Evolutionary conservation across 2,329 filamentous ascomycete species (phyloP).

Genomic region (Hypoxylon sp.): DNA sequence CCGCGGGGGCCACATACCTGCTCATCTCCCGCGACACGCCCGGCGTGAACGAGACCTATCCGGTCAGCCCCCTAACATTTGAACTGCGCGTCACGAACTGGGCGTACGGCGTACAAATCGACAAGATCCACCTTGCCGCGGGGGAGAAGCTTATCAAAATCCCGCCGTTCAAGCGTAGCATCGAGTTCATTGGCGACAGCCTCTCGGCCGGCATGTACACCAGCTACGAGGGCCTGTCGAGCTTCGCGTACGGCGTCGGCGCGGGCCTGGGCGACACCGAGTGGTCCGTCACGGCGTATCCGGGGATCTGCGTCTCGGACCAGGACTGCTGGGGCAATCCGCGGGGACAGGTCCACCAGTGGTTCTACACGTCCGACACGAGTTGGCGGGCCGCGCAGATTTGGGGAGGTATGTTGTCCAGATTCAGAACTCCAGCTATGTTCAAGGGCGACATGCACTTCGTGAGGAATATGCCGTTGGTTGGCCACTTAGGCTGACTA

Average conservation of each 20-base stretch:
- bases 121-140: slow-evolving; percentile 64
- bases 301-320: slow-evolving; percentile 70
- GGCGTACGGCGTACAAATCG: slow-evolving; percentile 71
- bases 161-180: slow-evolving; percentile 55
- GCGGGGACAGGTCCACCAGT: slow-evolving; percentile 67
- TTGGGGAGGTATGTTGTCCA: slow-evolving; percentile 58
- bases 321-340: slow-evolving; percentile 68
- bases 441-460: background rate
- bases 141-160: slow-evolving; percentile 62
- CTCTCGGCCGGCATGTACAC: slow-evolving; percentile 70
- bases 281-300: slow-evolving; percentile 70
- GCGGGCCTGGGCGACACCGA: slow-evolving; percentile 72
- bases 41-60: slow-evolving; percentile 60
- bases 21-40: slow-evolving; percentile 64
- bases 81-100: slow-evolving; percentile 74
- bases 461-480: background rate
- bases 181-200: slow-evolving; percentile 64
- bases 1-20: slow-evolving; percentile 68
- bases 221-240: slow-evolving; percentile 71
- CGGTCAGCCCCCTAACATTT: slow-evolving; percentile 64
- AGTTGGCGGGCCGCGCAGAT: slow-evolving; percentile 61
- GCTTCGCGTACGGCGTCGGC: slow-evolving; percentile 69
- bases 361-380: slow-evolving; percentile 70
- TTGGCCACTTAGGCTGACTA: background rate
- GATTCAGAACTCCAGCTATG: background rate